Base-by-base conservation (phyloP, 176 grass and related monocot genomes). In the Ensete glaucum region DNA sequence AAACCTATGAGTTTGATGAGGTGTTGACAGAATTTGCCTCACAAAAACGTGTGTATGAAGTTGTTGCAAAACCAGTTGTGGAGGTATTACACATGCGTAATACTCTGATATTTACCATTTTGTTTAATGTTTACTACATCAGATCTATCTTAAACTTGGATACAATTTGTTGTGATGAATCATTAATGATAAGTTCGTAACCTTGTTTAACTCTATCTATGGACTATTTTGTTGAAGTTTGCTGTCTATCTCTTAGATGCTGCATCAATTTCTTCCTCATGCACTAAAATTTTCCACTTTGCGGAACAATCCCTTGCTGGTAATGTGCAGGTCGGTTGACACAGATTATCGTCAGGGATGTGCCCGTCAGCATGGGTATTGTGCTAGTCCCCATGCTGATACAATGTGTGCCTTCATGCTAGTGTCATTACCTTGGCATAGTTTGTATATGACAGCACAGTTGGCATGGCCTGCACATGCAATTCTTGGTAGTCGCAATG, bases 31-130 rank as follows among this genome's bases (percentile, higher is more conserved):
- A 99, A 88, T 99, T 91, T 77, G 79, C 96, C 76, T 99, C 96
- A 69, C 96, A 99, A 73, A 99, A 99, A 83, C 85, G 96, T 83
- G 96, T 99, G 58, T 99, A 99, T 65, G 96, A 99, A 89, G 96
- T 95, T 68, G 96, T 99, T 53, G 88, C 96, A n/a, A 99, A 99
- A 83, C 96, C 96, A 64, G 96, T 99, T 75, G 91, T 99, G 2
- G 96, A 99, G 96, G 96, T 99, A 95, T 74, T 50, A 34, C 43
- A 70, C 34, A 22, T 70, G 6, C 43, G 8, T 51, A 50, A 51
- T 69, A 69, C 6, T 25, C 19, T n/a, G 15, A 10, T 1, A 25
- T 14, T 56, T 9, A 24, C 24, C 24, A 56, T 16, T 56, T 57
- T 34, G 17, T 62, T 16, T 14, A 5, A 15, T 27, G 43, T n/a